Conservation (phyloP, 139 green algal species). For the Haematococcus lacustris region DNA sequence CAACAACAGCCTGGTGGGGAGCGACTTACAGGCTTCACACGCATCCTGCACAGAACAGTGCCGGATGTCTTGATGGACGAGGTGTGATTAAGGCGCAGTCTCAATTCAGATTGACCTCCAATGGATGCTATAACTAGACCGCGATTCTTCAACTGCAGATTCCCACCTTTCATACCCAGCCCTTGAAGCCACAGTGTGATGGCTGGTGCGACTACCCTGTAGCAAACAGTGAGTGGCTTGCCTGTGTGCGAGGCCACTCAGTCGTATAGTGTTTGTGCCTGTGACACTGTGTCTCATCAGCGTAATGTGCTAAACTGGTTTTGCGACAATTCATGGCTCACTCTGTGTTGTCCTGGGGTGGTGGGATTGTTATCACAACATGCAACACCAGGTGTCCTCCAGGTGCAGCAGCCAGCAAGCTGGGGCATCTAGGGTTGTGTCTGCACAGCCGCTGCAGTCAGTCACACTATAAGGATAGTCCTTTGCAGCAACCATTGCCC, state of each 20-base stretch:
- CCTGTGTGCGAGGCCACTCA: conserved; percentile 39
- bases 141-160: conserved; percentile 29
- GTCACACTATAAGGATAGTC: too few relatives aligned
- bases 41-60: conserved; percentile 74
- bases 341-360: too few relatives aligned
- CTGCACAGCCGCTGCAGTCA: too few relatives aligned
- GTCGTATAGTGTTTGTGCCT: not conserved
- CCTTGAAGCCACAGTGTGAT: conserved; percentile 59
- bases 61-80: conserved; percentile 64
- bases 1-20: conserved; percentile 60
- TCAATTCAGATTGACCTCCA: not conserved
- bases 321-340: too few relatives aligned
- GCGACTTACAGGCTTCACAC: conserved; percentile 74
- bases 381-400: too few relatives aligned
- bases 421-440: too few relatives aligned
- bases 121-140: too few relatives aligned
- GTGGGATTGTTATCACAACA: too few relatives aligned
- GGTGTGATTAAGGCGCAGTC: conserved; percentile 19
- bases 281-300: too few relatives aligned
- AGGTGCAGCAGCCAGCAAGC: too few relatives aligned
- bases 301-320: too few relatives aligned
- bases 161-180: conserved; percentile 52
- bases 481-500: too few relatives aligned
- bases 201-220: conserved; percentile 86
- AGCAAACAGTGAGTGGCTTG: conserved; percentile 66